Percentiles rank a stretch among this genome's conserved stretches.
These are phyloP conservation scores for Lipomyces yamanashiensis DNA, from an alignment of 805 yeast genomes.

Conservation along the genomic window DNA sequence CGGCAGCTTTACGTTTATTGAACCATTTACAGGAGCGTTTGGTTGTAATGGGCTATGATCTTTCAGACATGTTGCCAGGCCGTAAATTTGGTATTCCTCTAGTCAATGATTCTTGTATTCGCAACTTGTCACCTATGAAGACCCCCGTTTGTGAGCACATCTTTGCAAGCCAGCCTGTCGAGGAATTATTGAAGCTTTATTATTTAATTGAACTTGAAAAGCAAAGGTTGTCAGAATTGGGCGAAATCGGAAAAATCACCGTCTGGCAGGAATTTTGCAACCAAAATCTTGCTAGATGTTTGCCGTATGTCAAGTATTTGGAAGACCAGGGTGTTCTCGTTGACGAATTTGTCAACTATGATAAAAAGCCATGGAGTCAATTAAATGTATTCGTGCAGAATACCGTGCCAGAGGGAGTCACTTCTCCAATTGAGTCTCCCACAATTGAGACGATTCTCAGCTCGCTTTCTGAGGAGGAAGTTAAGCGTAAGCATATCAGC, in stretches of 20 bases:
- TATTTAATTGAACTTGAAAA: constrained; percentile 1
- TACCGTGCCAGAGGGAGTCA: no score
- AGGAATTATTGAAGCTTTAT: background rate
- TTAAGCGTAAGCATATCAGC: no score
- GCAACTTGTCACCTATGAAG: background rate
- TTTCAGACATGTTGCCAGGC: background rate
- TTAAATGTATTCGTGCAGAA: no score
- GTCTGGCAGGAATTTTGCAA: constrained; percentile 10
- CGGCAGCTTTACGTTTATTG: constrained; percentile 1
- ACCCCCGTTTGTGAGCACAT: background rate
- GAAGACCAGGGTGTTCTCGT: background rate
- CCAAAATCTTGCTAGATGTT: background rate
- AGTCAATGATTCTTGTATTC: background rate
- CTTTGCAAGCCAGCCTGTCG: background rate
- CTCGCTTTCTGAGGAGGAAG: no score
- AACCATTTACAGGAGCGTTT: background rate
- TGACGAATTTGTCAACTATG: background rate
- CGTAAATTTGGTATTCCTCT: background rate
- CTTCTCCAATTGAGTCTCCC: no score
- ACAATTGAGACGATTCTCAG: no score
- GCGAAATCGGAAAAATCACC: background rate
- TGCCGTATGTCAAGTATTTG: background rate
- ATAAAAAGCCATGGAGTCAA: background rate
- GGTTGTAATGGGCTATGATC: background rate
- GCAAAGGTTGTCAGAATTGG: constrained; percentile 4